These are phyloP conservation scores for Eucalyptus coolabah DNA, from an alignment of 345 rosid genomes.

Conservation along the genomic window DNA sequence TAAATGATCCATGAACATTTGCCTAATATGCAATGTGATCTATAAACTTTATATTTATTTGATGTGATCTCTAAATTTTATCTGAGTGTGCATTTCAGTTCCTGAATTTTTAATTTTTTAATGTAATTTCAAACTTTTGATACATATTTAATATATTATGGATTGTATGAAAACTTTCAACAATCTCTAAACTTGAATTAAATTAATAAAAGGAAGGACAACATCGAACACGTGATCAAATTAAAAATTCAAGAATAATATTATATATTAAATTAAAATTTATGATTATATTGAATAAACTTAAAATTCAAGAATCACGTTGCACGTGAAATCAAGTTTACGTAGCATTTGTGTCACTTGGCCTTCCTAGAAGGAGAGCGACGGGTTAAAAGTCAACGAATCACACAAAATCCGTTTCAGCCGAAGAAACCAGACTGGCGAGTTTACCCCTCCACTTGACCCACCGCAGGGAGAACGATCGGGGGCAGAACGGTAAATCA, in stretches of 20 bases:
- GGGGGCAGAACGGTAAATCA: neutral
- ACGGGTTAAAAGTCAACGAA: neutral
- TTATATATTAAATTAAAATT: rapidly evolving
- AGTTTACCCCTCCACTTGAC: neutral
- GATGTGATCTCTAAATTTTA: rapidly evolving
- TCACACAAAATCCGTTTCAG: neutral
- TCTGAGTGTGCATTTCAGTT: rapidly evolving
- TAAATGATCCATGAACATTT: too few relatives aligned
- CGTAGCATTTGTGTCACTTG: neutral
- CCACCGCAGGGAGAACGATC: neutral
- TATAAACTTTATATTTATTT: too few relatives aligned
- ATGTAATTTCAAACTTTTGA: rapidly evolving
- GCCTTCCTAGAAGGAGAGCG: neutral
- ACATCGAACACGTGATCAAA: too few relatives aligned
- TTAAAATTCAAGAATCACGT: too few relatives aligned
- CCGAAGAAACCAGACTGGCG: neutral
- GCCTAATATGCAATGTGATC: rapidly evolving
- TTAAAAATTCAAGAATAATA: too few relatives aligned
- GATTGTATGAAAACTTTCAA: too few relatives aligned
- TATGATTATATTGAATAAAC: too few relatives aligned
- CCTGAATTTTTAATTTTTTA: too few relatives aligned
- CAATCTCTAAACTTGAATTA: rapidly evolving
- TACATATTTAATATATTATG: too few relatives aligned
- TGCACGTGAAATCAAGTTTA: too few relatives aligned
- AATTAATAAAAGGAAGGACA: too few relatives aligned